A percentile compares a stretch with the other conserved stretches of the same genome.
Conservation (phyloP, 495 filamentous ascomycete genomes). For the Tuber aestivum region DNA sequence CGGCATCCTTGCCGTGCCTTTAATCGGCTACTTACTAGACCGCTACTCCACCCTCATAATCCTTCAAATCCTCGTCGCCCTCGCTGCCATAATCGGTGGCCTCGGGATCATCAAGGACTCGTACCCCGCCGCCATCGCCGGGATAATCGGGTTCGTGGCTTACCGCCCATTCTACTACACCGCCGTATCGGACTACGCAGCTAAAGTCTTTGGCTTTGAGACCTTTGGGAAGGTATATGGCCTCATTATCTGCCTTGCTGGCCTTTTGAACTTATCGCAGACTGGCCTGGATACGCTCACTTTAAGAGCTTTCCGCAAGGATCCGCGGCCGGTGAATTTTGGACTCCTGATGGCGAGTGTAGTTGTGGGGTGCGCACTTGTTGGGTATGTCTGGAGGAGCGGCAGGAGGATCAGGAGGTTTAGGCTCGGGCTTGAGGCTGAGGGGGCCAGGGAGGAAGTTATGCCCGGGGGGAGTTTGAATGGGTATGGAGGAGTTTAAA, state of each 20-base stretch:
- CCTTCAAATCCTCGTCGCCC: constrained; percentile 63
- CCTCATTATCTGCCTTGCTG: constrained; percentile 82
- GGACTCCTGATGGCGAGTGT: constrained; percentile 57
- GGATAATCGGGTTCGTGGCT: constrained; percentile 71
- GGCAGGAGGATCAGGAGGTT: constrained; percentile 43
- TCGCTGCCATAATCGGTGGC: constrained; percentile 70
- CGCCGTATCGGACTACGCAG: constrained; percentile 74
- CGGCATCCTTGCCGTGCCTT: constrained; percentile 75
- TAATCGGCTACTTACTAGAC: constrained; percentile 81
- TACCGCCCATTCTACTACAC: constrained; percentile 75
- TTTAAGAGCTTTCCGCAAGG: constrained; percentile 60
- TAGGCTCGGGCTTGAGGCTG: constrained; percentile 44
- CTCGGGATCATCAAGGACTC: constrained; percentile 67
- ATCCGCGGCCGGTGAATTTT: constrained; percentile 77
- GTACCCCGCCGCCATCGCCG: constrained; percentile 65
- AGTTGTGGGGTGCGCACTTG: constrained; percentile 54
- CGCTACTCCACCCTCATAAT: constrained; percentile 66
- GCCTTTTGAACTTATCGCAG: constrained; percentile 82
- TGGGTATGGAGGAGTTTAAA: constrained; percentile 32
- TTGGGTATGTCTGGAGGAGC: constrained; percentile 54
- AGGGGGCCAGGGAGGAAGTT: constrained; percentile 34
- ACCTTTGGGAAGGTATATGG: constrained; percentile 96
- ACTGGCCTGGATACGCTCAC: constrained; percentile 74
- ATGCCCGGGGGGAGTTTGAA: constrained; percentile 43
- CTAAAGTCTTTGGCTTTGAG: constrained; percentile 92